A percentile compares a stretch with the other conserved stretches of the same genome.
phyloP scores from a whole-genome alignment of 257 asterid genomes.

The Eustoma russellianum region DNA sequence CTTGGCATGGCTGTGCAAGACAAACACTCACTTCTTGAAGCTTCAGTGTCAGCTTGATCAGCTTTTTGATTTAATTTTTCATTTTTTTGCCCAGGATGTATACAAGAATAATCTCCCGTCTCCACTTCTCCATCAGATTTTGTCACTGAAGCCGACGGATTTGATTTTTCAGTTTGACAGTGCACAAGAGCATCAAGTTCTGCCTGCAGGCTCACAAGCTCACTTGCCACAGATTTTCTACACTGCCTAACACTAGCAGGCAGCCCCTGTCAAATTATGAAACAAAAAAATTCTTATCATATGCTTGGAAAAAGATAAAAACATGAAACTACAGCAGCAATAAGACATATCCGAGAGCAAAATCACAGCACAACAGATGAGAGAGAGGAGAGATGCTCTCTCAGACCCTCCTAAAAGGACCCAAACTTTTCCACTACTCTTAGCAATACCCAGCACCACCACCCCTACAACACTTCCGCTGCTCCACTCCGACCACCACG shows the following conservation, averaged over 20 bases:
- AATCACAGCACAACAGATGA: too few relatives aligned
- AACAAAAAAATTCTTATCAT: background rate
- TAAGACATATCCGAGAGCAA: too few relatives aligned
- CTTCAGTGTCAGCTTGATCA: constrained; percentile 2
- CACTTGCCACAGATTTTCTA: constrained; percentile 54
- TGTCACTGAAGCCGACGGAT: constrained; percentile 7
- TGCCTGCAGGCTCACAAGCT: constrained; percentile 66
- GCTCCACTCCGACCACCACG: too few relatives aligned
- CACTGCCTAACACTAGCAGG: constrained; percentile 47
- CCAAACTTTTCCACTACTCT: too few relatives aligned
- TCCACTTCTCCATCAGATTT: constrained; percentile 9
- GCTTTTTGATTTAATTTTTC: background rate
- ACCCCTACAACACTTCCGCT: too few relatives aligned
- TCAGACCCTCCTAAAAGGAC: too few relatives aligned
- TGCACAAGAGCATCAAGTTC: constrained; percentile 31
- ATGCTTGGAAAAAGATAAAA: too few relatives aligned
- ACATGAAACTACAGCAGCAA: too few relatives aligned
- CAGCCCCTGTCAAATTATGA: constrained; percentile 37
- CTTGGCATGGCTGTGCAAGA: constrained; percentile 6
- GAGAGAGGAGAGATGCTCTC: too few relatives aligned
- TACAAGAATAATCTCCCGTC: background rate
- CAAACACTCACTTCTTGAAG: constrained; percentile 1
- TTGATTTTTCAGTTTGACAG: constrained; percentile 5
- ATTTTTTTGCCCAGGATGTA: constrained; percentile 1
- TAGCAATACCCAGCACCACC: too few relatives aligned